Conservation (phyloP, 2,329 filamentous ascomycete genomes). For the Fusarium ramigenum region DNA sequence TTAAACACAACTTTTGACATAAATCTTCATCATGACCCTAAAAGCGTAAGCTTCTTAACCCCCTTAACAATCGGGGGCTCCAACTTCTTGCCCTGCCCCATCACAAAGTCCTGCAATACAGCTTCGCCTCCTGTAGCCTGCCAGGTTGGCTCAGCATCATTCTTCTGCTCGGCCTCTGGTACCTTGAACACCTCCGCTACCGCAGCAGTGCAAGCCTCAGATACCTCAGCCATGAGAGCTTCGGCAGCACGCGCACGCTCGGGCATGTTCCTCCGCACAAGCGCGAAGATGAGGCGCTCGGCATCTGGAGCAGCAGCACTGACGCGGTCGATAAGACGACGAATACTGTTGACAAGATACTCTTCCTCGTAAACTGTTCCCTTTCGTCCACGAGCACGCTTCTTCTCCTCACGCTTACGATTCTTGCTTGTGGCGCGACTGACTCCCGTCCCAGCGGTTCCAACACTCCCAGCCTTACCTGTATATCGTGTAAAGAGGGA, state of each 20-base stretch:
- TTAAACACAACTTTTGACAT: conserved; percentile 10
- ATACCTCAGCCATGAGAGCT: conserved; percentile 76
- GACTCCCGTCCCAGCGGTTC: conserved; percentile 76
- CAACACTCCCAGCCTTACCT: conserved; percentile 69
- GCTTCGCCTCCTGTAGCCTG: conserved; percentile 60
- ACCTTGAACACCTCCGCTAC: conserved; percentile 73
- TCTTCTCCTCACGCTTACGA: conserved; percentile 88
- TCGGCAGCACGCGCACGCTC: conserved; percentile 86
- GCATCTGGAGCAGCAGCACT: conserved; percentile 78
- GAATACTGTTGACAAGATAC: conserved; percentile 90
- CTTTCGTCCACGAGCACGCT: conserved; percentile 93
- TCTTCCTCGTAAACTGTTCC: conserved; percentile 98
- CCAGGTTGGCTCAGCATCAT: conserved; percentile 40
- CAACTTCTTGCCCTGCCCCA: conserved; percentile 56
- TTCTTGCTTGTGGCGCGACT: conserved; percentile 88
- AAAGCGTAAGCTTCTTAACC: conserved; percentile 60
- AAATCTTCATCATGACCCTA: conserved; percentile 52
- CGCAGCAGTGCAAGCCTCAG: conserved; percentile 73
- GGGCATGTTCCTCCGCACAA: conserved; percentile 84
- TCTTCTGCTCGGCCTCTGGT: conserved; percentile 25
- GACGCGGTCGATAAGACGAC: conserved; percentile 83
- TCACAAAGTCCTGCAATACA: conserved; percentile 61
- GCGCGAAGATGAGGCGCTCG: conserved; percentile 76
- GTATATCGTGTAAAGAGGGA: conserved; percentile 95
- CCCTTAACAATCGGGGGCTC: conserved; percentile 59